Conservation (phyloP, 768 basidiomycete species). For the Lentinula aciculospora region DNA sequence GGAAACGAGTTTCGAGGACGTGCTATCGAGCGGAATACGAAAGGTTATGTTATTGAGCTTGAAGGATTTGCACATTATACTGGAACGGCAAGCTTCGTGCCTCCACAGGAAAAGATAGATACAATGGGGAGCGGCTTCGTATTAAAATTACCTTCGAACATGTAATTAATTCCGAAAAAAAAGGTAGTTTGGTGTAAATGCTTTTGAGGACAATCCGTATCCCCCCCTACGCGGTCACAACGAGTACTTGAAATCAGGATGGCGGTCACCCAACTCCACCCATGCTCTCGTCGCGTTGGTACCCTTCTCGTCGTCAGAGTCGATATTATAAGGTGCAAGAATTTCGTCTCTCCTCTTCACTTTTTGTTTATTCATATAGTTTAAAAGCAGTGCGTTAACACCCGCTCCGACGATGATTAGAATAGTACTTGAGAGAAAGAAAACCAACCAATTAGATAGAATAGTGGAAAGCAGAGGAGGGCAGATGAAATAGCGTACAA, state of each 20-base stretch:
- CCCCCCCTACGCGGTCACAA: neutral
- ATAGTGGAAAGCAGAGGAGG: neutral
- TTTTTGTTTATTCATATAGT: constrained; percentile 17
- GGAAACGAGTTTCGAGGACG: constrained; percentile 21
- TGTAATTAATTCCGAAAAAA: neutral
- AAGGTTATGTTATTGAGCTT: constrained; percentile 21
- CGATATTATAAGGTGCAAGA: constrained; percentile 23
- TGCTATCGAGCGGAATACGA: constrained; percentile 13
- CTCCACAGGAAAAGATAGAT: neutral
- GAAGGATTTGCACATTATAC: constrained; percentile 27
- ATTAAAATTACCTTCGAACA: neutral
- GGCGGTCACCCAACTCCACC: constrained; percentile 28
- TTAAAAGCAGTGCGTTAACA: constrained; percentile 21
- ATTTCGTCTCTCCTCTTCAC: constrained; percentile 22
- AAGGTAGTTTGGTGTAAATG: too few relatives aligned
- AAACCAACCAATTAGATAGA: neutral
- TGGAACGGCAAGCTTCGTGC: constrained; percentile 13
- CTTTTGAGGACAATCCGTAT: neutral
- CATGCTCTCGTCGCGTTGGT: constrained; percentile 23
- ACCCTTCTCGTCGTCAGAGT: constrained; percentile 20
- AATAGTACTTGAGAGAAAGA: constrained; percentile 15
- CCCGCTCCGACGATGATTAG: constrained; percentile 18
- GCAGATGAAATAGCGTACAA: constrained; percentile 21
- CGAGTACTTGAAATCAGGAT: constrained; percentile 30
- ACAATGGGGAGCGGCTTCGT: neutral